phyloP scores from a whole-genome alignment of 2,329 filamentous ascomycete species.

The Sphaerulina musiva region DNA sequence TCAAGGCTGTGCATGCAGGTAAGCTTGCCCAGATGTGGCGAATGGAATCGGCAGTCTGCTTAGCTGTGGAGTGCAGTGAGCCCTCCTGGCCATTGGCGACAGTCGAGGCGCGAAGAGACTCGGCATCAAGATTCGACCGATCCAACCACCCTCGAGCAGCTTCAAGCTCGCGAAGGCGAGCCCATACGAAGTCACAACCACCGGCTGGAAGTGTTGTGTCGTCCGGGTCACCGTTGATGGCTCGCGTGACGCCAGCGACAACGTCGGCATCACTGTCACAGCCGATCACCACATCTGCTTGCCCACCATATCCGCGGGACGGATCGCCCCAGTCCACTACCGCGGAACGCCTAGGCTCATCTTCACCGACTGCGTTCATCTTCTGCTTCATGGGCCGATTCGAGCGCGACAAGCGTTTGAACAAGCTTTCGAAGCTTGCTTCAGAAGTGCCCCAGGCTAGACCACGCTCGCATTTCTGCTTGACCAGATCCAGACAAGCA shows the following conservation, averaged over 20 bases:
- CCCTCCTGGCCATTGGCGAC: conserved; percentile 8
- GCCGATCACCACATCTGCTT: conserved; percentile 51
- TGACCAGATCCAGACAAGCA: conserved; percentile 86
- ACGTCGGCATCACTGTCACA: conserved; percentile 54
- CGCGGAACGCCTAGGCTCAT: conserved; percentile 56
- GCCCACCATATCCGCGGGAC: conserved; percentile 52
- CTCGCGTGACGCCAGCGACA: conserved; percentile 50
- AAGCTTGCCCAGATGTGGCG: conserved; percentile 49
- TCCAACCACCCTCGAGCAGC: conserved; percentile 56
- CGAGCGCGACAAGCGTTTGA: conserved; percentile 62
- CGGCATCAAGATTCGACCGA: conserved; percentile 40
- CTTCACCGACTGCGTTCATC: conserved; percentile 31
- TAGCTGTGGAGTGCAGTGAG: conserved; percentile 42
- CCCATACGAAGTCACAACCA: conserved; percentile 59
- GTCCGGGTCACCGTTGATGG: conserved; percentile 42
- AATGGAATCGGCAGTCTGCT: conserved; percentile 48
- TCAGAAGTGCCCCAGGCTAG: conserved; percentile 77
- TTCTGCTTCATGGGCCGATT: conserved; percentile 39
- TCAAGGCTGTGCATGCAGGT: conserved; percentile 53
- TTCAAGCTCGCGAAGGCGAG: conserved; percentile 56
- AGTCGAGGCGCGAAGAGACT: conserved; percentile 30
- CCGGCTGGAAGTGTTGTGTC: conserved; percentile 40
- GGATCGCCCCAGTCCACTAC: conserved; percentile 89
- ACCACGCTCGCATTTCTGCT: conserved; percentile 92
- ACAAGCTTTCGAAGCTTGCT: conserved; percentile 76